Evolutionary conservation across 2,329 filamentous ascomycete genomes (phyloP).

Genomic region (Blumeriella jaapii): DNA sequence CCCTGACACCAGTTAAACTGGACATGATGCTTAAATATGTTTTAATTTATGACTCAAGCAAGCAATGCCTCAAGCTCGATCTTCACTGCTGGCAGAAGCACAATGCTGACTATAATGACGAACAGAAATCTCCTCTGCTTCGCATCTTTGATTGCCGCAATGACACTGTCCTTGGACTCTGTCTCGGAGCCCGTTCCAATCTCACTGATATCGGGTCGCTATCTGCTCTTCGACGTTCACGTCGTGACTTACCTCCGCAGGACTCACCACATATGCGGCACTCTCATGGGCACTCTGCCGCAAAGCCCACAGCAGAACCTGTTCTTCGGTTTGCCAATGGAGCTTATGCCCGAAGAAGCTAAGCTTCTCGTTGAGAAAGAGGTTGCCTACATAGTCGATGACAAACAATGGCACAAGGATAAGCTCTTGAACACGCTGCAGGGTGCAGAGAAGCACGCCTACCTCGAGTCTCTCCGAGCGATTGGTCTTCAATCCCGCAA

Average conservation of each 20-base stretch:
- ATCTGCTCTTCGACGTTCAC: slow-evolving; percentile 81
- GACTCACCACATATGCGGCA: slow-evolving; percentile 72
- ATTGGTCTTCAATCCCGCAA: slow-evolving; percentile 36
- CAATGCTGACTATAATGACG: slow-evolving; percentile 8
- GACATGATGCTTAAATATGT: slow-evolving; percentile 39
- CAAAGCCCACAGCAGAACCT: slow-evolving; percentile 92
- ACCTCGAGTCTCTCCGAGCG: slow-evolving; percentile 43
- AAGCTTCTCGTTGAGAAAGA: slow-evolving; percentile 66
- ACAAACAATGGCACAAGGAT: slow-evolving; percentile 56
- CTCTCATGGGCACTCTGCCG: slow-evolving; percentile 76
- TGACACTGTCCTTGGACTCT: slow-evolving; percentile 12
- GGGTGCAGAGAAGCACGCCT: slow-evolving; percentile 46
- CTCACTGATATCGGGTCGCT: slow-evolving; percentile 67
- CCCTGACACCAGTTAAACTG: slow-evolving; percentile 46
- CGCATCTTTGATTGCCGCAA: slow-evolving; percentile 2
- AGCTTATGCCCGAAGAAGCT: slow-evolving; percentile 86
- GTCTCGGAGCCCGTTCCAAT: slow-evolving; percentile 57
- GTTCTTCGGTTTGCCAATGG: slow-evolving; percentile 77
- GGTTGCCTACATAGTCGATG: slow-evolving; percentile 71
- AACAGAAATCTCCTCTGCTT: slow-evolving; percentile 2
- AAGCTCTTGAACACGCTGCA: slow-evolving; percentile 45
- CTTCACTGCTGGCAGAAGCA: slow-evolving; percentile 1
- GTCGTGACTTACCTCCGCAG: slow-evolving; percentile 68
- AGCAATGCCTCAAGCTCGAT: slow-evolving; percentile 4
- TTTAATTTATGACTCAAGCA: slow-evolving; percentile 33